These are phyloP conservation scores for Hymenoscyphus albidus DNA, from an alignment of 2,329 filamentous ascomycete genomes.

Conservation along the genomic window DNA sequence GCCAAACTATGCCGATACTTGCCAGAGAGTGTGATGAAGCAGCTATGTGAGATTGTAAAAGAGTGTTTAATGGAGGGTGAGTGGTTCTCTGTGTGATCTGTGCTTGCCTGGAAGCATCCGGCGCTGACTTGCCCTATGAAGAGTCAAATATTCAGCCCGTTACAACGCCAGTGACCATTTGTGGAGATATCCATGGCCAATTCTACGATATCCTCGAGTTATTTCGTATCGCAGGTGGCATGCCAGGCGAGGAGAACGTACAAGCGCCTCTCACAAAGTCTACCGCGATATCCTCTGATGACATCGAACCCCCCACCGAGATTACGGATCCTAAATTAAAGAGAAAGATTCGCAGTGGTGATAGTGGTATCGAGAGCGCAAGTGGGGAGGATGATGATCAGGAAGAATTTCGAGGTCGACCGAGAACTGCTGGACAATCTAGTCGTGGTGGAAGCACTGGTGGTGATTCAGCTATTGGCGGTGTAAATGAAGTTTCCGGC, in stretches of 20 bases:
- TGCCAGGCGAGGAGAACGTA: constrained; percentile 78
- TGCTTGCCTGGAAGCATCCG: not conserved
- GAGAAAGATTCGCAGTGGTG: constrained; percentile 74
- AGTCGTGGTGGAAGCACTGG: constrained; percentile 41
- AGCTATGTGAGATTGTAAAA: constrained; percentile 97
- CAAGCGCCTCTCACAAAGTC: constrained; percentile 65
- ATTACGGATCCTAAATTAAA: constrained; percentile 85
- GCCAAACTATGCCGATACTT: constrained; percentile 97
- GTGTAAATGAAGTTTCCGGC: constrained; percentile 40
- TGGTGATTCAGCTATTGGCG: constrained; percentile 36
- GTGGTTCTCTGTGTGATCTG: constrained; percentile 24
- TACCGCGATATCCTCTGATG: constrained; percentile 79
- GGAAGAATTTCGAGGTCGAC: constrained; percentile 47
- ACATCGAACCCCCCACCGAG: constrained; percentile 84
- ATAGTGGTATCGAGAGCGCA: constrained; percentile 44
- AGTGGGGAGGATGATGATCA: constrained; percentile 48
- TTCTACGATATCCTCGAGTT: constrained; percentile 97
- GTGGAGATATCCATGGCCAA: constrained; percentile 97
- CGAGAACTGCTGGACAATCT: constrained; percentile 39
- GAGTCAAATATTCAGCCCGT: constrained; percentile 99
- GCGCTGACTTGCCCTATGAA: constrained; percentile 38
- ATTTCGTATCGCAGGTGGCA: constrained; percentile 92
- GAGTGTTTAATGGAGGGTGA: constrained; percentile 97
- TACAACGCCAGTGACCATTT: constrained; percentile 90
- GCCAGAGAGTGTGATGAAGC: constrained; percentile 95